phyloP scores from a whole-genome alignment of 2,329 filamentous ascomycete species.

The Ceratocystis alfenasii region DNA sequence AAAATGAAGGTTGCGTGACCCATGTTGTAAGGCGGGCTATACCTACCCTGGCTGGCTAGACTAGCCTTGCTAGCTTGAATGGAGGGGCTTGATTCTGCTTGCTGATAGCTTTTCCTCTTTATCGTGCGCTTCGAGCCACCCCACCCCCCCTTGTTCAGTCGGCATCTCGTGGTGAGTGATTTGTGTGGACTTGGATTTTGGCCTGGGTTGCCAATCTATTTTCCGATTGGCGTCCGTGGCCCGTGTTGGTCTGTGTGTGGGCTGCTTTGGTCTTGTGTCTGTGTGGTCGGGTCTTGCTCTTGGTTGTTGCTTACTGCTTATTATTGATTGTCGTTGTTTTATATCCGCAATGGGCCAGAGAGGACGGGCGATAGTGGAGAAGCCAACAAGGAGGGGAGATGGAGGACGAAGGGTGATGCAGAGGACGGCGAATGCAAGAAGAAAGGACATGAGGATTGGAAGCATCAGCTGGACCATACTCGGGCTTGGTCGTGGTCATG shows the following conservation, averaged over 20 bases:
- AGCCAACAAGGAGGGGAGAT: too few species aligned
- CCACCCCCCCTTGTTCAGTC: background rate
- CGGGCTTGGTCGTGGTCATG: too few species aligned
- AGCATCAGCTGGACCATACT: too few species aligned
- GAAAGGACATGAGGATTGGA: too few species aligned
- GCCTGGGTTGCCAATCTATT: constrained; percentile 3
- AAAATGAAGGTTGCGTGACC: constrained; percentile 6
- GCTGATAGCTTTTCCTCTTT: background rate
- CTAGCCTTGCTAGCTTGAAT: background rate
- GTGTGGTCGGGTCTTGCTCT: background rate
- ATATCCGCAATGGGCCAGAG: too few species aligned
- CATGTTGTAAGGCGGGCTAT: background rate
- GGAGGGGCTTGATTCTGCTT: background rate
- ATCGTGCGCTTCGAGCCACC: background rate
- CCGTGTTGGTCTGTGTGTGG: constrained; percentile 11
- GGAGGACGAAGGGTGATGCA: too few species aligned
- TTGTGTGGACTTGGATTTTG: constrained; percentile 1
- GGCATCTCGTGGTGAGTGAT: constrained; percentile 11
- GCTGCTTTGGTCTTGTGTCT: constrained; percentile 1
- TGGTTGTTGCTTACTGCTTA: too few species aligned
- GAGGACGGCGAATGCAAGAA: too few species aligned
- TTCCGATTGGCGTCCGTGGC: constrained; percentile 8
- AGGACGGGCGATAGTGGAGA: too few species aligned
- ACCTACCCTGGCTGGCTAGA: background rate
- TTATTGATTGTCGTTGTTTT: background rate